Evolutionary conservation across 2,329 filamentous ascomycete species (phyloP).

Genomic region (Aureobasidium vineae): DNA sequence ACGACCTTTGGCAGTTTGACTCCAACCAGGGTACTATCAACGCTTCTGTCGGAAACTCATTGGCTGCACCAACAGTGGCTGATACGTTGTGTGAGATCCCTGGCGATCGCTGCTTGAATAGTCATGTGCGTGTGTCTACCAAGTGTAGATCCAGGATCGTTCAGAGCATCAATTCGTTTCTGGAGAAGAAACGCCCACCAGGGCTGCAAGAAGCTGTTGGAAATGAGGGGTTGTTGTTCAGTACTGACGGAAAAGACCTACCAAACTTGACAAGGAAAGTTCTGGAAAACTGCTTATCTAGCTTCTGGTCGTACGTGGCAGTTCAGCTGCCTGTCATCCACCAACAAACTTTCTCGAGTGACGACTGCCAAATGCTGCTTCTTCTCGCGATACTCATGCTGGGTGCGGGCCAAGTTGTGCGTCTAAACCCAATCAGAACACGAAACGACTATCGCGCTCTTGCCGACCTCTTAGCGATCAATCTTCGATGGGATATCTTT

Average conservation of each 20-base stretch:
- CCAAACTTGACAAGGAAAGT: constrained; percentile 72
- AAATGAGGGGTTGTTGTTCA: constrained; percentile 7
- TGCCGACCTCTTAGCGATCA: constrained; percentile 84
- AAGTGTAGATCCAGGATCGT: background rate
- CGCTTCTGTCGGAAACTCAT: background rate
- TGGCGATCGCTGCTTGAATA: background rate
- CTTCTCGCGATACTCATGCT: constrained; percentile 86
- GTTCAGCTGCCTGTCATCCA: constrained; percentile 89
- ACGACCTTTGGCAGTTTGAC: constrained; percentile 5
- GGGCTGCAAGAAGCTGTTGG: background rate
- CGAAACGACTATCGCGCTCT: constrained; percentile 74
- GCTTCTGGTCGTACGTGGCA: constrained; percentile 91
- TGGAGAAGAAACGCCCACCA: background rate
- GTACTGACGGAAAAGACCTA: constrained; percentile 27
- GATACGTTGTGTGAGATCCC: background rate
- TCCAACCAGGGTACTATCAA: background rate
- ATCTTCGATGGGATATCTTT: constrained; percentile 89
- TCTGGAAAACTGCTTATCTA: constrained; percentile 89
- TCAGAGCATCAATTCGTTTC: background rate
- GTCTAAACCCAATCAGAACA: constrained; percentile 68
- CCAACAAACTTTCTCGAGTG: constrained; percentile 83
- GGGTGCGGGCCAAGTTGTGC: constrained; percentile 81
- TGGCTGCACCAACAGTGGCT: too few species aligned
- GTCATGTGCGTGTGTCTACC: background rate
- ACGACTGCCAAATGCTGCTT: constrained; percentile 75